phyloP scores from a whole-genome alignment of 805 yeast species.

The Starmerella tilneyi region DNA sequence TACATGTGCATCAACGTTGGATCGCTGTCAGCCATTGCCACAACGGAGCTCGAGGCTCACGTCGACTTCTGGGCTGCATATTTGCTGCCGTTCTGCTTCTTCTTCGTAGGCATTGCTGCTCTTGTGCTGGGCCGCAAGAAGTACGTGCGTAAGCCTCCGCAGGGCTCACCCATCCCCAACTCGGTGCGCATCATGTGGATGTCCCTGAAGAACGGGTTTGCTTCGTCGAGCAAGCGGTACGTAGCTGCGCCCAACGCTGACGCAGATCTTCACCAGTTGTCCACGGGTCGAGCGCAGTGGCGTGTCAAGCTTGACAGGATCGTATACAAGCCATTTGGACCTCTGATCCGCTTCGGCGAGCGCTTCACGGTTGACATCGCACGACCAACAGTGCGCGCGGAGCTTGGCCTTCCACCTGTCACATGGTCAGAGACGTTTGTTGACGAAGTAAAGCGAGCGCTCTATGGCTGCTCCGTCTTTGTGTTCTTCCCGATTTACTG shows the following conservation, averaged over 20 bases:
- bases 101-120: conserved; percentile 47
- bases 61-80: conserved; percentile 60
- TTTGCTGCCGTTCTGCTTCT: conserved; percentile 59
- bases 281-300: conserved; percentile 2
- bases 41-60: conserved; percentile 57
- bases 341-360: conserved; percentile 14
- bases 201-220: conserved; percentile 39
- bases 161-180: conserved; percentile 49
- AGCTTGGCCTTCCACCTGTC: conserved; percentile 33
- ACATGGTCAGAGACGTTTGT: conserved; percentile 63
- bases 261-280: conserved; percentile 4
- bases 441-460: conserved; percentile 57
- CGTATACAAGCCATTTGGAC: conserved; percentile 14
- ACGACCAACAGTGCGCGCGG: conserved; percentile 47
- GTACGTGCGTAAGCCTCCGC: conserved; percentile 51
- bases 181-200: conserved; percentile 40
- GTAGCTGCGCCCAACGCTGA: conserved; percentile 4
- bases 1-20: conserved; percentile 71
- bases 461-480: conserved; percentile 65
- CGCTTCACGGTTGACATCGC: conserved; percentile 40
- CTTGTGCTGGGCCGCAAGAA: conserved; percentile 44
- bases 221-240: conserved; percentile 11
- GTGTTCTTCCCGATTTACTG: conserved; percentile 62
- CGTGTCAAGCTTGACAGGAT: conserved; percentile 9
- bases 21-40: conserved; percentile 62